These are phyloP conservation scores for Kodamaea hsintzibuensis DNA, from an alignment of 805 yeast genomes.

Conservation along the genomic window DNA sequence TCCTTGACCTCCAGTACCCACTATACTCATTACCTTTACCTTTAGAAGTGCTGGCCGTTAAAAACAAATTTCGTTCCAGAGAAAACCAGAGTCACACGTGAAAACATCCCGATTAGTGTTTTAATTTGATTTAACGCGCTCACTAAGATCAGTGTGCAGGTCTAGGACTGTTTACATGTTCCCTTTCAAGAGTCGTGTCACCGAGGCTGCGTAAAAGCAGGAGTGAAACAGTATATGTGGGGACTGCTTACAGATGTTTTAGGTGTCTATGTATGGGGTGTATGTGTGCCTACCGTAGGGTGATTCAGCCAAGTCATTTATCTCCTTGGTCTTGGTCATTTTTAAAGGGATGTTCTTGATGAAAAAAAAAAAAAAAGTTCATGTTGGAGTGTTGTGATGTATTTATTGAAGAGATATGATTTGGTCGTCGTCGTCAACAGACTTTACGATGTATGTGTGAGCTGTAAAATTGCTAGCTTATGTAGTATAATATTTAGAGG, in stretches of 20 bases:
- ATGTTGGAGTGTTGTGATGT: no score
- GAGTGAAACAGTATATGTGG: background rate
- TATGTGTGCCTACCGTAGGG: background rate
- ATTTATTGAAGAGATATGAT: no score
- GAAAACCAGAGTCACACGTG: background rate
- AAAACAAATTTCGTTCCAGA: constrained; percentile 1
- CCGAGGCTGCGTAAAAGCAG: background rate
- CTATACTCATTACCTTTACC: background rate
- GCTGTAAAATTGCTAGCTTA: no score
- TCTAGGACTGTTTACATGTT: background rate
- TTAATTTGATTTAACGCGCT: constrained; percentile 1
- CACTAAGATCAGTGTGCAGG: background rate
- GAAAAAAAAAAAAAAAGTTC: background rate
- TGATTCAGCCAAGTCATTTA: no score
- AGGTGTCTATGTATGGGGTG: background rate
- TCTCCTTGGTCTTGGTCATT: no score
- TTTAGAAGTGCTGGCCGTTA: background rate
- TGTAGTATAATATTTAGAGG: no score
- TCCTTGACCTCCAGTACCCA: background rate
- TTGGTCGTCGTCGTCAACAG: no score
- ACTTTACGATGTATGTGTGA: no score
- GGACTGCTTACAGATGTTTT: background rate
- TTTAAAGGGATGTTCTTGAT: background rate
- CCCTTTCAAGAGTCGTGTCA: background rate
- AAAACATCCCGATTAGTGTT: background rate